Percentiles rank a stretch among this genome's conserved stretches.
Evolutionary conservation across 1,139 yeast genomes (phyloP).

Genomic region (Hyphopichia khmerensis): DNA sequence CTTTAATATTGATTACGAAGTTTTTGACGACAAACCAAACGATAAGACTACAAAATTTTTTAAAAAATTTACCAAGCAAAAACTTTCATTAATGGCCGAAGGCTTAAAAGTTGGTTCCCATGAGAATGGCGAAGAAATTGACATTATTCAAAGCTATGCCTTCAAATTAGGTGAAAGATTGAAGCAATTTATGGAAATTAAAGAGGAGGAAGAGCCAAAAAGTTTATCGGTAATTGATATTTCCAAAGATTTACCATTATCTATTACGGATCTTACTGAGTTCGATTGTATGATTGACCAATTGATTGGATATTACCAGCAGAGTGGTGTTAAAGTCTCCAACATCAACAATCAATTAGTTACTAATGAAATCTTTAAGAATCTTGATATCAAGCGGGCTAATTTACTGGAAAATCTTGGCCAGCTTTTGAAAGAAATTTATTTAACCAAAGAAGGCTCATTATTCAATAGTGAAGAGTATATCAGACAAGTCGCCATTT

Average conservation of each 20-base stretch:
- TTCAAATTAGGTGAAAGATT: constrained; percentile 27
- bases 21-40: neutral
- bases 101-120: constrained; percentile 5
- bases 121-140: constrained; percentile 11
- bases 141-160: constrained; percentile 29
- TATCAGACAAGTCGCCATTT: constrained; percentile 17
- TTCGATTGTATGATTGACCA: constrained; percentile 54
- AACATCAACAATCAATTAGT: neutral
- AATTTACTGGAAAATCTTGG: neutral
- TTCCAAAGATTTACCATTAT: constrained; percentile 19
- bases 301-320: constrained; percentile 33
- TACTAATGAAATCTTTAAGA: neutral
- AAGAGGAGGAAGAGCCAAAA: constrained; percentile 4
- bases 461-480: constrained; percentile 4
- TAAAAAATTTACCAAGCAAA: constrained; percentile 10
- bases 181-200: constrained; percentile 4
- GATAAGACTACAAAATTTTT: constrained; percentile 6
- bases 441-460: constrained; percentile 7
- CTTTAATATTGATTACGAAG: neutral
- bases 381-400: neutral
- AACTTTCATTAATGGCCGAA: constrained; percentile 9
- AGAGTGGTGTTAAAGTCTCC: constrained; percentile 19
- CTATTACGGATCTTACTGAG: constrained; percentile 35
- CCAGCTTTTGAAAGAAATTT: neutral
- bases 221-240: constrained; percentile 27